Base-by-base conservation (phyloP, 306 rosid species). In the Quercus bicolor region DNA sequence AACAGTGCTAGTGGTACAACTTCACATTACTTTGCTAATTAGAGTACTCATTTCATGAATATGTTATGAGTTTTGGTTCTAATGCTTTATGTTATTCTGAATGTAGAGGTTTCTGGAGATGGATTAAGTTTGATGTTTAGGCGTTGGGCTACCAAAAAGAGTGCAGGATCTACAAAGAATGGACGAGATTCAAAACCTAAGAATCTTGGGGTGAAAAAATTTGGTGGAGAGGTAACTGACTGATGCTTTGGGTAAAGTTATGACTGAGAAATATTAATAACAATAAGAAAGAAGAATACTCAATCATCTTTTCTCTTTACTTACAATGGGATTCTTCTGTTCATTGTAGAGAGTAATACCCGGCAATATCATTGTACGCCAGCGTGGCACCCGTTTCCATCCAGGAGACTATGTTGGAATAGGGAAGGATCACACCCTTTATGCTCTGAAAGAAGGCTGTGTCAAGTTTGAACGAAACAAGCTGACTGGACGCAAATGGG, bases 111-210 rank as follows among this genome's bases (percentile, higher is more conserved):
- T 75, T 85, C 89, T 55, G 90, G 90, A 61, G 92, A 86, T 73
- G 97, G 97, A 68, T 84, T 92, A 84, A 87, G 91, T 85, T 52
- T 94, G 68, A 79, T 88, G 52, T 88, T 92, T 73, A 81, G 92
- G 77, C 93, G 98, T 8, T 94, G 98, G 97, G 98, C 98, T 82
- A 79, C 95, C 40, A 92, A 94, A 77, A 92, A 87, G 87, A 70
- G 88, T 18, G 97, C 92, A 9, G 98, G 97, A 60, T 92, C 98
- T 66, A 87, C 97, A 48, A 94, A 92, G 85, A 94, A 94, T 69
- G 98, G 97, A 48, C 86, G 98, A 33, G 97, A 94, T 84, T 94
- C 98, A 16, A 83, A 86, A 51, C 98, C 98, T 18, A 92, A 94
- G 89, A 83, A 89, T 86, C 97, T 94, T 59, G 98, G 98, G 69